Percentiles rank a stretch among this genome's conserved stretches.
Evolutionary conservation across 2,329 filamentous ascomycete species (phyloP).

Genomic region (Beauveria australis): DNA sequence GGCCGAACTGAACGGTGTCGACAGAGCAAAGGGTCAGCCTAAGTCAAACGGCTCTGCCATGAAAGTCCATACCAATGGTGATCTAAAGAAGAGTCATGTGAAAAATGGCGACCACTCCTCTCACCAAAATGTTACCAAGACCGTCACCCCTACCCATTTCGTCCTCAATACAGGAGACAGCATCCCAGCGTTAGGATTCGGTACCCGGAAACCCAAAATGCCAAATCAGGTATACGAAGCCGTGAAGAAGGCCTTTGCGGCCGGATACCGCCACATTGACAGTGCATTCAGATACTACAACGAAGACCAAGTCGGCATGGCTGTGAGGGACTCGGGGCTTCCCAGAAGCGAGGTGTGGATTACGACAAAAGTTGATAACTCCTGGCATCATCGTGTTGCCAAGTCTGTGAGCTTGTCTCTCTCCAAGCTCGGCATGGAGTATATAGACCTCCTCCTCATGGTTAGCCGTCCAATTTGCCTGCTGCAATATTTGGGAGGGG

Average conservation of each 20-base stretch:
- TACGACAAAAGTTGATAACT: constrained; percentile 8
- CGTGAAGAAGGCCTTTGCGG: not conserved
- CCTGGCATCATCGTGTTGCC: constrained; percentile 4
- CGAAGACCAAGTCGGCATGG: constrained; percentile 4
- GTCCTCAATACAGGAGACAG: not conserved
- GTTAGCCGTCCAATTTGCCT: not conserved
- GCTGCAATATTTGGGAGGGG: too few species aligned
- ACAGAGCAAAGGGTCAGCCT: too few species aligned
- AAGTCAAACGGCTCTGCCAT: too few species aligned
- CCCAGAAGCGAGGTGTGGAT: not conserved
- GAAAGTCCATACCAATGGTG: too few species aligned
- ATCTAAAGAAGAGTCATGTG: too few species aligned
- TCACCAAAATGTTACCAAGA: not conserved
- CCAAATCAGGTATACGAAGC: not conserved
- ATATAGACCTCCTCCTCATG: constrained; percentile 8
- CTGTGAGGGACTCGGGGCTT: constrained; percentile 1
- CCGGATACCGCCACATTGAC: constrained; percentile 4
- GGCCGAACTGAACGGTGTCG: too few species aligned
- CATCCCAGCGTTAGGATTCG: constrained; percentile 2
- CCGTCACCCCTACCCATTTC: not conserved
- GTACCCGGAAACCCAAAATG: not conserved
- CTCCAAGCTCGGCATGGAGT: not conserved
- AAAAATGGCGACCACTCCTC: too few species aligned
- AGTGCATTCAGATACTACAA: constrained; percentile 6
- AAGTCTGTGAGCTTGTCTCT: constrained; percentile 2